Evolutionary conservation across 176 grass and related monocot species (phyloP), one percentile per base, ranked within the genome.

Genomic region (Carex kokanica): DNA sequence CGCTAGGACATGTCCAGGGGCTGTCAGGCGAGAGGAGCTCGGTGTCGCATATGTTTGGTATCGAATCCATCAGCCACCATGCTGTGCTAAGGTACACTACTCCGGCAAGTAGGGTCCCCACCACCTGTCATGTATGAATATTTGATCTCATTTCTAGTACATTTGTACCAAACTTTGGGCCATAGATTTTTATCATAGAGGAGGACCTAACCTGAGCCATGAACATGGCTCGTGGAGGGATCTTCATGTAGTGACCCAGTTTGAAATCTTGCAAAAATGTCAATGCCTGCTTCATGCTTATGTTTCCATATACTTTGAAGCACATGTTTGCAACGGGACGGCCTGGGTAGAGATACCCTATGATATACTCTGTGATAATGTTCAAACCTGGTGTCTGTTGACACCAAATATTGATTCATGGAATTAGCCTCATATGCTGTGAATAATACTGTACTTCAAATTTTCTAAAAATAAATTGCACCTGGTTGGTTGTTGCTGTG

Each of bases 271-370:
- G 95, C 41, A 98, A 60, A 79, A 98, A 94, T 4, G 85, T 73
- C 63, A 98, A 87, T 21, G 95, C 92, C 55, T 98, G 95, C 5
- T 9, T 86, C 90, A 94, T 94, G 86, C 95, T 94, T 80, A 98
- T 91, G 74, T 93, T 93, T 8, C 95, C 95, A 64, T 98, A 98
- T 16, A 98, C 95, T 81, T 98, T 98, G 87, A 98, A 98, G 64
- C 95, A 94, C 95, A 98, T 98, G 67, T 98, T 98, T 43, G 95
- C 95, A 2, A 98, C 95, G 0, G 95, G 95, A 1, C 87, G 85
- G 15, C 95, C 92, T 0, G 95, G 92, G 45, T 98, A 98, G 45
- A 98, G 23, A 67, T 98, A 98, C 12, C 95, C 95, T 82, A 98
- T 98, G 54, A 94, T 87, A 40, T 98, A 98, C 68, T 98, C 95